Evolutionary conservation across 371 early-diverging fungal genomes (phyloP), one percentile per base, ranked within the genome.

Genomic region (Zopfochytrium polystomum): DNA sequence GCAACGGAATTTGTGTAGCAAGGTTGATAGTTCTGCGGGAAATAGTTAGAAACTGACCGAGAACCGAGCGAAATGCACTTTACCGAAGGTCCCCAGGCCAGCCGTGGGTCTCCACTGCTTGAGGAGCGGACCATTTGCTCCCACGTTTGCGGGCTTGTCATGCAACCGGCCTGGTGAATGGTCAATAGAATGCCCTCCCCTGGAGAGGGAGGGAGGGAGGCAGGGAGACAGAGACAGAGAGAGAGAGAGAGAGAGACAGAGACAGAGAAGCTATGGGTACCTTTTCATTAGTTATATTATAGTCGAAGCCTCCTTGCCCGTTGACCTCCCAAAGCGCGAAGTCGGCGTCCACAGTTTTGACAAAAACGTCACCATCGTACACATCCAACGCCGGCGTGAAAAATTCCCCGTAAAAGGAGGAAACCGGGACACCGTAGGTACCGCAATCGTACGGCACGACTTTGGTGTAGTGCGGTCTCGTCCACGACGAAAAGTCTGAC

Each of bases 351-450:
- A 68, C 68, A 3, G 46, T 53, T 30, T 44, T 53, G 0, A 67
- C 64, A 23, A 61, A 63, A 0, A 35, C 53, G 3, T 11, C 27
- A 1, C 47, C 63, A 23, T 73, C 67, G 29, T 47, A 63, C 7
- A 73, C n/a, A 45, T 63, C 70, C 26, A 73, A 67, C 58, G 25
- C 29, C 3, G 74, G 74, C 27, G 11, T 3, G 23, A 54, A 73
- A n/a, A 33, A 13, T 18, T 31, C 26, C 26, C 70, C 65, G 51
- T 73, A 73, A 30, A 46, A 73, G 25, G 35, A 47, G 25, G 43
- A 25, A 5, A 65, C 43, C 1, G 58, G 65, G 13, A 22, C 35
- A 5, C 65, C 64, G 38, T 35, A 66, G 25, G 18, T 9, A 6
- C 58, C 23, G 52, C 66, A 70, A 47, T 65, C 54, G 51, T 70